phyloP scores from a whole-genome alignment of 306 rosid species.

The Cyclanthera cordifolia region DNA sequence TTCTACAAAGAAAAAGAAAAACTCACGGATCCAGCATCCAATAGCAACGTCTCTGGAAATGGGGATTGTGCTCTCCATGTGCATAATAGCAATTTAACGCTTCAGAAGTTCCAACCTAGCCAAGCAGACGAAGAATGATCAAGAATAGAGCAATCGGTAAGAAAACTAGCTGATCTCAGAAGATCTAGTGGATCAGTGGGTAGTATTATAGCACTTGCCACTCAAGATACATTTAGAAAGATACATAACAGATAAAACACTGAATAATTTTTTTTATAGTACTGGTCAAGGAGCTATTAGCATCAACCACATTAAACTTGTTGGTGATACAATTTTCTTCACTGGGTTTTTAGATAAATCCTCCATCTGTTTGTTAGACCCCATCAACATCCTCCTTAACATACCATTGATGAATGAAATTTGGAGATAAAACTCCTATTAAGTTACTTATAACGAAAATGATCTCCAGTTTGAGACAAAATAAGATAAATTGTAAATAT shows the following conservation, averaged over 20 bases:
- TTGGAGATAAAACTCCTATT: too few species aligned
- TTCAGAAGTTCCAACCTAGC: slow-evolving; percentile 83
- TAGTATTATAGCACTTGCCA: neutral
- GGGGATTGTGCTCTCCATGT: slow-evolving; percentile 80
- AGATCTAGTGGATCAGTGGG: neutral
- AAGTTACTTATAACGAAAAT: too few species aligned
- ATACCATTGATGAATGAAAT: too few species aligned
- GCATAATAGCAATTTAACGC: slow-evolving; percentile 88
- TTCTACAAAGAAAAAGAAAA: slow-evolving; percentile 16
- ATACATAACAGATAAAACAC: neutral
- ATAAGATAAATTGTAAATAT: too few species aligned
- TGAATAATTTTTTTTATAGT: neutral
- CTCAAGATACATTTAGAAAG: neutral
- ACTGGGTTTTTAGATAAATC: too few species aligned
- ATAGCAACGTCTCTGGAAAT: slow-evolving; percentile 87
- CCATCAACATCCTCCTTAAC: too few species aligned
- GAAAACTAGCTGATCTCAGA: slow-evolving; percentile 12
- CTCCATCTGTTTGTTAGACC: too few species aligned
- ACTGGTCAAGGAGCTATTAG: neutral
- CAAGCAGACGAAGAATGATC: slow-evolving; percentile 22
- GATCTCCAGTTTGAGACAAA: too few species aligned
- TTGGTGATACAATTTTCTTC: too few species aligned
- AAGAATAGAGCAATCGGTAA: slow-evolving; percentile 16
- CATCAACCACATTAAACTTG: too few species aligned
- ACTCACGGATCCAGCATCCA: slow-evolving; percentile 98